A percentile compares a stretch with the other conserved stretches of the same genome.
phyloP scores from a whole-genome alignment of 2,329 filamentous ascomycete species.

The Colletotrichum spinosum region DNA sequence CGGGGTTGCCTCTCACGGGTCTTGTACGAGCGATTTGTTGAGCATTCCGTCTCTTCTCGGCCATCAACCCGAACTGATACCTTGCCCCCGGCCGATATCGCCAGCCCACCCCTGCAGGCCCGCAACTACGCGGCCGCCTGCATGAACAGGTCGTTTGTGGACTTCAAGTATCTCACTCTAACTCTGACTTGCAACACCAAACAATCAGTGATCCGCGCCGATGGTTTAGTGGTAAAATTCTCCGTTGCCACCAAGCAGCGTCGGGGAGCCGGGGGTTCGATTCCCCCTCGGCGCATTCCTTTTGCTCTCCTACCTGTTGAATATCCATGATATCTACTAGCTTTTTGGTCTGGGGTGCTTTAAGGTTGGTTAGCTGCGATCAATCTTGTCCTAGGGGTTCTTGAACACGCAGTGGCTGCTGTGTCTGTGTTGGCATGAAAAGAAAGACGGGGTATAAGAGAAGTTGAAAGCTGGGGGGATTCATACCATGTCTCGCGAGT shows the following conservation, averaged over 20 bases:
- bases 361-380: too few species aligned
- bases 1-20: neutral
- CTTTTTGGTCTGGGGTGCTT: too few species aligned
- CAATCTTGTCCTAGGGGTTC: too few species aligned
- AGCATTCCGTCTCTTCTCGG: neutral
- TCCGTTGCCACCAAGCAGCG: conserved; percentile 8
- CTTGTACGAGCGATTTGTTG: neutral
- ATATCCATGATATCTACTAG: too few species aligned
- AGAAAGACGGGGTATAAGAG: too few species aligned
- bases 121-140: neutral
- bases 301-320: neutral
- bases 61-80: neutral
- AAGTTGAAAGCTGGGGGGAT: too few species aligned
- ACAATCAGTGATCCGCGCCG: neutral
- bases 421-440: too few species aligned
- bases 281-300: conserved; percentile 5
- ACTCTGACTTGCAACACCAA: neutral
- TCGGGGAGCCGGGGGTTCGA: conserved; percentile 12
- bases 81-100: conserved; percentile 6
- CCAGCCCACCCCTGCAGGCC: neutral
- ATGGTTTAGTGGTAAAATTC: conserved; percentile 13
- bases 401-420: too few species aligned
- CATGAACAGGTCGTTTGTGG: neutral
- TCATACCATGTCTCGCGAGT: too few species aligned
- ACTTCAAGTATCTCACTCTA: neutral